These are phyloP conservation scores for Sarocladium strictum DNA, from an alignment of 2,329 filamentous ascomycete genomes.

Conservation along the genomic window DNA sequence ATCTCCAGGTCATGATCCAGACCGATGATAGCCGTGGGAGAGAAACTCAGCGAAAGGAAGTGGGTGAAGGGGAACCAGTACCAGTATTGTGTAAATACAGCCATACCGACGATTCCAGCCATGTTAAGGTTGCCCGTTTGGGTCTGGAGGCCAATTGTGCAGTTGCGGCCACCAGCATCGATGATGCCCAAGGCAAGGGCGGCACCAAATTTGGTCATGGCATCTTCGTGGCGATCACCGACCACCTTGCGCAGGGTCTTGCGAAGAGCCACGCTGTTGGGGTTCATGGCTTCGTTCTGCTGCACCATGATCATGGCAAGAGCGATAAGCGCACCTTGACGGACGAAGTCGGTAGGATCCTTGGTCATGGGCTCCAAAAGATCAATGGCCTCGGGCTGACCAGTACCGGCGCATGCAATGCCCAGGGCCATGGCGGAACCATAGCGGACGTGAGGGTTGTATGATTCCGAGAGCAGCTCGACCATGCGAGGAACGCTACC, in stretches of 20 bases:
- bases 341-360: slow-evolving; percentile 96
- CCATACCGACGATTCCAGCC: slow-evolving; percentile 96
- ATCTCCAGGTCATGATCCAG: slow-evolving; percentile 92
- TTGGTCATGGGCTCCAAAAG: slow-evolving; percentile 99
- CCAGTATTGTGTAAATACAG: slow-evolving; percentile 98
- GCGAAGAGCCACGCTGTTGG: slow-evolving; percentile 84
- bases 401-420: slow-evolving; percentile 95
- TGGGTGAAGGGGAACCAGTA: slow-evolving; percentile 99
- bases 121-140: slow-evolving; percentile 98
- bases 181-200: slow-evolving; percentile 94
- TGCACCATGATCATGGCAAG: slow-evolving; percentile 99
- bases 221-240: slow-evolving; percentile 91
- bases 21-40: slow-evolving; percentile 92
- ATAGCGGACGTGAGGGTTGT: slow-evolving; percentile 97
- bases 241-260: slow-evolving; percentile 94
- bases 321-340: slow-evolving; percentile 90
- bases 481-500: slow-evolving; percentile 98
- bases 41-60: slow-evolving; percentile 92
- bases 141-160: slow-evolving; percentile 94
- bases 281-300: slow-evolving; percentile 98
- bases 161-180: slow-evolving; percentile 95
- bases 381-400: slow-evolving; percentile 92
- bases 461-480: slow-evolving; percentile 93
- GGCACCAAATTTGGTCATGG: slow-evolving; percentile 98
- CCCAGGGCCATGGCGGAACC: slow-evolving; percentile 97